Conservation (phyloP, 2,329 filamentous ascomycete species). For the Aspergillus bombycis region DNA sequence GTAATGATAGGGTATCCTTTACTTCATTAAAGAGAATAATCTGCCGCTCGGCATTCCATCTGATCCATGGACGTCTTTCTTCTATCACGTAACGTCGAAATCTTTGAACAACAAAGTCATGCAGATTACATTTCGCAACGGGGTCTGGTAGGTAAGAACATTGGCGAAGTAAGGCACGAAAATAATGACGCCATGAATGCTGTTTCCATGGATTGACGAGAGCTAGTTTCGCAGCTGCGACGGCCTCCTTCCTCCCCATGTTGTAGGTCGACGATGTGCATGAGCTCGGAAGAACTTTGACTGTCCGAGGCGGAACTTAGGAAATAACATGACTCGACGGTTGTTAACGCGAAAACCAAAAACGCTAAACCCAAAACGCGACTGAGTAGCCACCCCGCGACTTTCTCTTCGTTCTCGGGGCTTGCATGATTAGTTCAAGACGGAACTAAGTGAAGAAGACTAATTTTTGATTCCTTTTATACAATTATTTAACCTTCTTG, state of each 20-base stretch:
- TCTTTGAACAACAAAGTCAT: slow-evolving; percentile 50
- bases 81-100: slow-evolving; percentile 49
- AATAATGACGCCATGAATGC: slow-evolving; percentile 48
- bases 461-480: background rate
- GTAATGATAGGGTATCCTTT: slow-evolving; percentile 45
- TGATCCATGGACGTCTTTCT: slow-evolving; percentile 20
- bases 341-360: slow-evolving; percentile 24
- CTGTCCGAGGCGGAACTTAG: slow-evolving; percentile 11
- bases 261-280: background rate
- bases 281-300: background rate
- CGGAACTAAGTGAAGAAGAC: background rate
- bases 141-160: slow-evolving; percentile 64
- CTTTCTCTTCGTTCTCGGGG: slow-evolving; percentile 15
- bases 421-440: background rate
- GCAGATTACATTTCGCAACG: slow-evolving; percentile 54
- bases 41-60: slow-evolving; percentile 21
- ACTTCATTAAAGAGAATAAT: slow-evolving; percentile 29
- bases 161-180: slow-evolving; percentile 62
- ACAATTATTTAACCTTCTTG: background rate
- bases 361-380: slow-evolving; percentile 32
- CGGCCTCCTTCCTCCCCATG: background rate
- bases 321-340: slow-evolving; percentile 18
- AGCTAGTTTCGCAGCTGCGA: background rate
- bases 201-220: background rate
- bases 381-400: slow-evolving; percentile 27